Evolutionary conservation across 495 filamentous ascomycete species (phyloP).

Genomic region (Achaetomiella virescens): DNA sequence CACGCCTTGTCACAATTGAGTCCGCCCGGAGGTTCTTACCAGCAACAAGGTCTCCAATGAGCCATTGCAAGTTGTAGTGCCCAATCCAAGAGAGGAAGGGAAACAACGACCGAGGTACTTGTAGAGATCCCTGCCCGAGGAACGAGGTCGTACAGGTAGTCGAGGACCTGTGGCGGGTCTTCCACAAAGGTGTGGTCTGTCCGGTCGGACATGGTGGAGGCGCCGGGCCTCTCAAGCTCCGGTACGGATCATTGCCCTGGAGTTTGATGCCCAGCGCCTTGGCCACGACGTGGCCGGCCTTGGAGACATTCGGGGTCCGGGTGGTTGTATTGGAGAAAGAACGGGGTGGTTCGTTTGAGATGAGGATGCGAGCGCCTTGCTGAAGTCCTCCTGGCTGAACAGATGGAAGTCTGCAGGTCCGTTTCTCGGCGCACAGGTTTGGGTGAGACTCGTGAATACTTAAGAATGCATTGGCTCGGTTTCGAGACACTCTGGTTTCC

Average conservation of each 20-base stretch:
- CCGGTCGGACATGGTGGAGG: conserved; percentile 70
- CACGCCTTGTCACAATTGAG: background rate
- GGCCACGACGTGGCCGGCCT: conserved; percentile 66
- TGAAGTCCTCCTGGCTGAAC: no score
- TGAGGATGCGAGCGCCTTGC: no score
- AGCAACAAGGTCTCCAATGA: conserved; percentile 81
- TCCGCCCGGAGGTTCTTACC: conserved; percentile 45
- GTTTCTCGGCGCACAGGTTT: no score
- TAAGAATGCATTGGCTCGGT: no score
- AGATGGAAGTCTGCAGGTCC: no score
- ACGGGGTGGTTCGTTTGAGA: background rate
- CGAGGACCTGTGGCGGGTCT: conserved; percentile 64
- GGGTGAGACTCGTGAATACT: no score
- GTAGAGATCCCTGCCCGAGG: conserved; percentile 49
- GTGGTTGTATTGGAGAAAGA: no score
- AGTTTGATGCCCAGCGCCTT: conserved; percentile 83
- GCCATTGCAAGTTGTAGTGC: conserved; percentile 84
- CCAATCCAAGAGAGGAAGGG: conserved; percentile 85
- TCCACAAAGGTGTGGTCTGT: conserved; percentile 80
- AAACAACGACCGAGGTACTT: conserved; percentile 66
- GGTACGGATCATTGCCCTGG: conserved; percentile 52
- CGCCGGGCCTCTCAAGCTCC: conserved; percentile 59
- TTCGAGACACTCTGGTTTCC: no score
- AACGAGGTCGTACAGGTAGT: conserved; percentile 60
- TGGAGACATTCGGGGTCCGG: conserved; percentile 35